Evolutionary conservation across 2,329 filamentous ascomycete genomes (phyloP).

Genomic region (Aspergillus ruber): DNA sequence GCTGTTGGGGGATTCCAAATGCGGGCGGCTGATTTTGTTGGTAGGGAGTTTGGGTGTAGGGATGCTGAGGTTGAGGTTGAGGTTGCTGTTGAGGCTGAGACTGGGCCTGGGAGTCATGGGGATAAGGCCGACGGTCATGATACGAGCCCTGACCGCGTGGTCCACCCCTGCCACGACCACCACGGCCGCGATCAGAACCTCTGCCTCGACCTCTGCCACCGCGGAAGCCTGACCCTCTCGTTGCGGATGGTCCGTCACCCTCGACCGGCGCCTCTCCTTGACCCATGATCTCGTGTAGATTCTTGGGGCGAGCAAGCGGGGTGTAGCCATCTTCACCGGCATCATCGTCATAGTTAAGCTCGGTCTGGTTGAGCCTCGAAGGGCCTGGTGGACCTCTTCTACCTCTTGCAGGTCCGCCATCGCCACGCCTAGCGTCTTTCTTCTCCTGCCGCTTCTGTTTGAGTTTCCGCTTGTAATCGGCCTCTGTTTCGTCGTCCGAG

Average conservation of each 20-base stretch:
- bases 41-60: slow-evolving; percentile 18
- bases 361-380: slow-evolving; percentile 34
- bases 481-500: slow-evolving; percentile 92
- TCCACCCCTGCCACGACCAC: slow-evolving; percentile 30
- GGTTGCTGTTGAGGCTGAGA: slow-evolving; percentile 18
- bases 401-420: slow-evolving; percentile 29
- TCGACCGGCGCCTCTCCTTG: slow-evolving; percentile 32
- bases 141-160: slow-evolving; percentile 17
- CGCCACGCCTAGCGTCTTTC: slow-evolving; percentile 42
- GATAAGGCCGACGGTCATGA: slow-evolving; percentile 23
- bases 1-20: slow-evolving; percentile 23
- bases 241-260: slow-evolving; percentile 17
- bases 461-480: slow-evolving; percentile 64
- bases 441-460: slow-evolving; percentile 61
- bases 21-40: slow-evolving; percentile 18
- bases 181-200: slow-evolving; percentile 33
- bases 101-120: slow-evolving; percentile 19
- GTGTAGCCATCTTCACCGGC: slow-evolving; percentile 54
- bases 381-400: slow-evolving; percentile 31
- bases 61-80: slow-evolving; percentile 13
- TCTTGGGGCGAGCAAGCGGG: slow-evolving; percentile 61
- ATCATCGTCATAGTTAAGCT: slow-evolving; percentile 62
- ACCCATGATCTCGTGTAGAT: slow-evolving; percentile 50
- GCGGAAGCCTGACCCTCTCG: slow-evolving; percentile 33
- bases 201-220: slow-evolving; percentile 45